Base-by-base conservation (phyloP, 1,139 yeast species). In the Spencermartinsiella ligniputridi region DNA sequence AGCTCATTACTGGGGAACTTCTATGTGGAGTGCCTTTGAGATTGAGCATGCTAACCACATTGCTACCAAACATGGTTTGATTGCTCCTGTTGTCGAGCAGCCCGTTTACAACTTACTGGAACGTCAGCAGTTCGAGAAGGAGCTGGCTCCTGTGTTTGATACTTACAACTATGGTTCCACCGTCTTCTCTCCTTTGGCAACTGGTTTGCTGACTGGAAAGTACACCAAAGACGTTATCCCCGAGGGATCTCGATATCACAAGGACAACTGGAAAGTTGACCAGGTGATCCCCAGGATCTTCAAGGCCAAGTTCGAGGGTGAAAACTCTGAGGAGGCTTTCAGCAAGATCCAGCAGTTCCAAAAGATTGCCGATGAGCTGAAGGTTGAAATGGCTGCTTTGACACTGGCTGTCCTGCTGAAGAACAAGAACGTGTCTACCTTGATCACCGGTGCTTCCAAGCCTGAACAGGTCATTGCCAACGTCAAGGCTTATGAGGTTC, bases 1-100 rank as follows among this genome's bases (percentile, higher is more conserved):
- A 46, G 59, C 60, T 11, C 41, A 45, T 24, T 57, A 57, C 48
- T 57, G 61, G 61, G 61, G 58, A 1, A 56, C 61, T 1, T 52
- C 57, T 5, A 57, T 54, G 45, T 56, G 58, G 57, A 40, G 52
- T 13, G 57, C 60, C 13, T 57, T 50, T 33, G 59, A 57, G 46
- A 56, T 57, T 37, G 61, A 56, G 54, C 55, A 51, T 29, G 56
- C 60, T 22, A 53, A 54, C 29, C 60, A 56, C 41, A 49, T 56
- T 21, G 61, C 62, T 13, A 52, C 56, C 29, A 53, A 55, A 46
- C 47, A 47, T 41, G 50, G 50, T 37, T 47, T 56, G 21, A 56
- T 57, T 40, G 50, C 58, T 2, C 61, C 61, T 9, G 49, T 56
- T 21, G 60, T 50, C 12, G 61, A 57, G 42, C 61, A 57, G 49